Base-by-base conservation (phyloP, 2,329 filamentous ascomycete genomes). In the Calonectria honghensis region DNA sequence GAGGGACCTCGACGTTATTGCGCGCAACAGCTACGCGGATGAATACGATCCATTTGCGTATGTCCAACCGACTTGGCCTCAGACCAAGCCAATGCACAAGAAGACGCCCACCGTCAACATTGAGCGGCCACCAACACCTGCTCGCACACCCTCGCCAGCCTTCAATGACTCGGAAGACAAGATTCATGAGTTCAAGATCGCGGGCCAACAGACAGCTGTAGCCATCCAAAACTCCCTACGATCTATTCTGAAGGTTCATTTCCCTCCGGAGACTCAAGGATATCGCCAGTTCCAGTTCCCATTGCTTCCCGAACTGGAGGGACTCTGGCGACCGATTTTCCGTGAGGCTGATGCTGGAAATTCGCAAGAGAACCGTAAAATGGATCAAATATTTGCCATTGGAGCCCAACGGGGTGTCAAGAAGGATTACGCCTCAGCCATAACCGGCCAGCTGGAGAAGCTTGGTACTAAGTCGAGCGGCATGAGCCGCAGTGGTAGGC, bases 351-450 rank as follows among this genome's bases (percentile, higher is more conserved):
- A 85, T 20, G 72, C 81, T 0, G 80, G 76, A 1, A 82, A 75
- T 65, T 81, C 80, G 0, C 81, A 77, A 29, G 80, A 82, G 6
- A 82, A 85, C 16, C 84, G 86, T 41, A 87, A 85, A 48, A 83
- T 91, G 16, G 90, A 93, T 77, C 86, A 92, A 64, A 91, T 93
- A 4, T 81, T 93, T 16, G 91, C 91, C 3, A 85, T 93, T 27
- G 91, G 92, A 4, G 87, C 88, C 5, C 90, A 93, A 76, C 85
- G 85, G 31, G 88, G 87, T 2, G 90, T 93, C 1, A 86, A 86
- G 37, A 88, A 85, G 74, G 86, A 88, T 2, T 90, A 91, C 64
- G 83, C 88, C 7, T 83, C 86, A 2, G 83, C 86, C 7, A 85
- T 93, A 11, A 87, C 86, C 4, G 86, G 87, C 0, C 88, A 88